Percentiles rank a stretch among this genome's conserved stretches.
Evolutionary conservation across 495 filamentous ascomycete species (phyloP).

Genomic region (Letharia lupina): DNA sequence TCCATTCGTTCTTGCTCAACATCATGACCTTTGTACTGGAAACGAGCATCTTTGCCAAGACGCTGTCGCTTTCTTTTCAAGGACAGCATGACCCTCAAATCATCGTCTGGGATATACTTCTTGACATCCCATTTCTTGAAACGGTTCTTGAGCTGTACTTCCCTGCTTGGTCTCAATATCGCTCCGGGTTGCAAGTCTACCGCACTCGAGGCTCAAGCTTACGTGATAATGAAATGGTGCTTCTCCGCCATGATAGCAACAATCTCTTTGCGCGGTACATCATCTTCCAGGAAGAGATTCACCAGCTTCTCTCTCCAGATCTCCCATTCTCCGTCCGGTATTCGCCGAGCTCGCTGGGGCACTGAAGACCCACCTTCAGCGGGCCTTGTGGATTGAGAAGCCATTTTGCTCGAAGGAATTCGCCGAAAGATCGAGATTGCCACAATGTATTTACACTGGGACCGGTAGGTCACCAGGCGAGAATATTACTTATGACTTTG

Average conservation of each 20-base stretch:
- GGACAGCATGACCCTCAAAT: background rate
- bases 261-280: background rate
- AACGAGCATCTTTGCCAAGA: background rate
- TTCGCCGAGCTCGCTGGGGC: background rate
- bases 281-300: conserved; percentile 1
- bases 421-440: too few relatives aligned
- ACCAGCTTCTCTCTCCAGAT: background rate
- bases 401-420: too few relatives aligned
- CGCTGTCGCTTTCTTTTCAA: background rate
- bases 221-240: background rate
- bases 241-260: conserved; percentile 2
- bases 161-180: background rate
- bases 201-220: background rate
- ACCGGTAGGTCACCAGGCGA: too few relatives aligned
- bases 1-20: background rate
- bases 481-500: too few relatives aligned
- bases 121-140: conserved; percentile 8
- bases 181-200: too few relatives aligned
- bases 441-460: too few relatives aligned
- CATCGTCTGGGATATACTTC: conserved; percentile 1
- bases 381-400: too few relatives aligned
- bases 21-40: background rate
- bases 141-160: background rate
- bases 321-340: conserved; percentile 2
- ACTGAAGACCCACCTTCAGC: too few relatives aligned